These are phyloP conservation scores for Hericium alpestre DNA, from an alignment of 768 basidiomycete genomes.

Conservation along the genomic window DNA sequence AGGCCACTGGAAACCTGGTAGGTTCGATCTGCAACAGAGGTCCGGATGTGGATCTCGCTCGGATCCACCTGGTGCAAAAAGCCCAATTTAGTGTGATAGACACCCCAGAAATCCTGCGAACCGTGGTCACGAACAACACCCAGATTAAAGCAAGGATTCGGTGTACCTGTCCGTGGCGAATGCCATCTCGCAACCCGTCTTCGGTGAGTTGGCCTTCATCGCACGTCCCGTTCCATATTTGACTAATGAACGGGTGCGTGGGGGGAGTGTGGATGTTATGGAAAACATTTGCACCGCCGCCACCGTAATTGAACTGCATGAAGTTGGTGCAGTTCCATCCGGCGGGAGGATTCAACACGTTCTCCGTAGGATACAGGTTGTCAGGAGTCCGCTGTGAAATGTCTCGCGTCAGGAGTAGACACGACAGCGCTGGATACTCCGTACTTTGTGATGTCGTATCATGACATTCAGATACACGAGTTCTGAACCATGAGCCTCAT, in stretches of 20 bases:
- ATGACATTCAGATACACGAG: conserved; percentile 33
- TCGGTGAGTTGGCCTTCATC: conserved; percentile 36
- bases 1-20: conserved; percentile 37
- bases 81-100: conserved; percentile 27
- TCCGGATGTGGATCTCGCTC: conserved; percentile 31
- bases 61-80: conserved; percentile 27
- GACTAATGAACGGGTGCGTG: conserved; percentile 33
- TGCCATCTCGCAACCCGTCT: conserved; percentile 32
- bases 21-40: conserved; percentile 35
- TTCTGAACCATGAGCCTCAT: conserved; percentile 18
- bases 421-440: not conserved
- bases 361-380: conserved; percentile 36
- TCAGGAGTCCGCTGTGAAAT: conserved; percentile 34
- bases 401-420: too few relatives aligned
- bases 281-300: conserved; percentile 25
- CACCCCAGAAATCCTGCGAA: conserved; percentile 34
- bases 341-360: conserved; percentile 24
- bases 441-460: conserved; percentile 39
- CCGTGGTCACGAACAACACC: not conserved
- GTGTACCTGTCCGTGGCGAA: conserved; percentile 30
- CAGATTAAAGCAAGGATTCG: not conserved
- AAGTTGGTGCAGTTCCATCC: conserved; percentile 34
- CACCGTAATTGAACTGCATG: conserved; percentile 29
- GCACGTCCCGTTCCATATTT: conserved; percentile 39
- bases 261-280: conserved; percentile 29